These are phyloP conservation scores for Closterium sp. DNA, from an alignment of 139 green algal genomes.

Conservation along the genomic window DNA sequence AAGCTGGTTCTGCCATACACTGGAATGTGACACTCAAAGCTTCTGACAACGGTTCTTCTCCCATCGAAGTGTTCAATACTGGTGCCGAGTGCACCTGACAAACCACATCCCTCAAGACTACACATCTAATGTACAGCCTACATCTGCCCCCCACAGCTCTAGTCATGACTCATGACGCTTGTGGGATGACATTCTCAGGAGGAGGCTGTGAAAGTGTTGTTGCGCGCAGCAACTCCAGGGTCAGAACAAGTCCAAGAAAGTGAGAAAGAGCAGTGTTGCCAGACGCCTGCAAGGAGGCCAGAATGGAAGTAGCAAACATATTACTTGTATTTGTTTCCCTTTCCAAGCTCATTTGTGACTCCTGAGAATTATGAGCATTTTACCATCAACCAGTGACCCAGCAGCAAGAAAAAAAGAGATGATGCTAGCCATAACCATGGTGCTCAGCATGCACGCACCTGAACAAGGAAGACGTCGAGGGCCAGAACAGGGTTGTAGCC, in stretches of 20 bases:
- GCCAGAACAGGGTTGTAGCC: slow-evolving; percentile 93
- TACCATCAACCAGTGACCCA: no score
- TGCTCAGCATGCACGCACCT: slow-evolving; percentile 60
- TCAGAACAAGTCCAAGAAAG: slow-evolving; percentile 79
- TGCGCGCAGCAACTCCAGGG: slow-evolving; percentile 76
- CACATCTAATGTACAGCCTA: not conserved
- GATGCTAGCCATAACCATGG: no score
- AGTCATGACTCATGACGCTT: slow-evolving; percentile 14
- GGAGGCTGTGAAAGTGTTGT: slow-evolving; percentile 20
- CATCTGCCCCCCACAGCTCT: not conserved
- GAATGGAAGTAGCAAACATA: slow-evolving; percentile 1
- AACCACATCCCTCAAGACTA: not conserved
- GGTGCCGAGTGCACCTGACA: not conserved
- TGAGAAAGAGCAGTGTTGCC: slow-evolving; percentile 90
- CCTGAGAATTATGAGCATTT: no score
- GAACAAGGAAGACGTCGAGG: slow-evolving; percentile 97
- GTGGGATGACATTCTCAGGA: slow-evolving; percentile 43
- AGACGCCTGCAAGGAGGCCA: slow-evolving; percentile 67
- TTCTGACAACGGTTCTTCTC: no score
- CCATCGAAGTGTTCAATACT: no score
- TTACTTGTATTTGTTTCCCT: no score
- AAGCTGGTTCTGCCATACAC: not conserved
- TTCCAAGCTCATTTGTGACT: no score
- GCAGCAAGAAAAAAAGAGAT: no score
- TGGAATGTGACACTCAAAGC: no score